Evolutionary conservation across 1,284 basidiomycete species (phyloP), one percentile per base, ranked within the genome.

Genomic region (Papiliotrema flavescens): DNA sequence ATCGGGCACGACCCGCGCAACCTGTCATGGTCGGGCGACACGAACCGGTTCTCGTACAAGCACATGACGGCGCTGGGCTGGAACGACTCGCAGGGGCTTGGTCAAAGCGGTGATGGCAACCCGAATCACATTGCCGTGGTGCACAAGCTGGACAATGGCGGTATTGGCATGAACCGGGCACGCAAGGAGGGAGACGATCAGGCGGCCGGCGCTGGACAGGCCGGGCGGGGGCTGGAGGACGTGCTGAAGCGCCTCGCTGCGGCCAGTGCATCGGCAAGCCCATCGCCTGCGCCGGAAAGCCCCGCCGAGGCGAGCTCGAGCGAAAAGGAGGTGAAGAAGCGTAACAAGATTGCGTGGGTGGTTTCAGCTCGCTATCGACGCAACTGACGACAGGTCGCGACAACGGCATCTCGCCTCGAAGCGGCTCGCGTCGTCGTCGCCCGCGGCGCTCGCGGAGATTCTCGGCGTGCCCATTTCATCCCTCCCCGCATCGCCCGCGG

Each of bases 1-100:
- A 76, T 77, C 60, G 73, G 74, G 45, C 56, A 65, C 53, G 76
- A 78, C 62, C 76, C 76, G 7, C 70, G 76, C 5, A 78, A 78
- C 63, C 62, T 78, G 34, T 62, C 67, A 48, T 78, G 76, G 76
- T 71, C 73, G 23, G 70, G 74, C 61, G 75, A 78, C 60, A 70
- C 71, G 39, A 56, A 59, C 42, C 67, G 76, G 17, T 78, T 78
- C 65, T 76, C 75, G 4, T 74, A 74, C 59, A 73, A 76, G 57
- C 75, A 77, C 64, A 74, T 78, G 61, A 63, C 64, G 20, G 61
- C 68, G n/a, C 64, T 77, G 22, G 76, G 76, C n/a, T 77, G 76
- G 75, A 55, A 66, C 37, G 69, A 71, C 20, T 64, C 60, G 35
- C 59, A 67, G 22, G 74, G 76, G 20, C 59, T 78, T 19, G 75